A percentile compares a stretch with the other conserved stretches of the same genome.
phyloP scores from a whole-genome alignment of 306 rosid genomes.

The Sindora glabra region DNA sequence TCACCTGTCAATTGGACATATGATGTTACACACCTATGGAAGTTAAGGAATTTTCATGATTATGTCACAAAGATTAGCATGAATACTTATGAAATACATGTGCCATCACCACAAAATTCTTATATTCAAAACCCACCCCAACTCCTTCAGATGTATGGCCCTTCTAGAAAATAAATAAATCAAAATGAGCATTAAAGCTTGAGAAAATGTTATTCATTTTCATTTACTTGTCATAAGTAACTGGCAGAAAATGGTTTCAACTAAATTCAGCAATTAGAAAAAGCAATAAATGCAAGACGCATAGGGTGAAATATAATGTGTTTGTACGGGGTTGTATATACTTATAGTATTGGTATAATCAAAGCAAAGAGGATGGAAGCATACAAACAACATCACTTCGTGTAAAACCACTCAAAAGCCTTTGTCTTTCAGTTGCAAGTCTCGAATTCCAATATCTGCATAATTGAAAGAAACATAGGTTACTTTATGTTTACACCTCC shows the following conservation, averaged over 20 bases:
- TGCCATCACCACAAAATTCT: too few relatives aligned
- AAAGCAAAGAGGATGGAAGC: constrained; percentile 20
- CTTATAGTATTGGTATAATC: too few relatives aligned
- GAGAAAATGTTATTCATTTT: too few relatives aligned
- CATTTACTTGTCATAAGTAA: too few relatives aligned
- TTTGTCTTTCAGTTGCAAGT: constrained; percentile 87
- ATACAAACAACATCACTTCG: constrained; percentile 72
- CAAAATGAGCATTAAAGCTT: too few relatives aligned
- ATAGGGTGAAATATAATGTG: too few relatives aligned
- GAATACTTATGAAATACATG: too few relatives aligned
- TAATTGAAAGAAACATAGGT: constrained; percentile 11
- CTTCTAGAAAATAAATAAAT: too few relatives aligned
- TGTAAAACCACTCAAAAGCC: constrained; percentile 67
- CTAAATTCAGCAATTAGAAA: constrained; percentile 11
- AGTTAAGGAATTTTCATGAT: neutral
- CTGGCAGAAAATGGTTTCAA: too few relatives aligned
- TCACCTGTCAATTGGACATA: constrained; percentile 55
- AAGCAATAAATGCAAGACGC: neutral
- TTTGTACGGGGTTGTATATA: too few relatives aligned
- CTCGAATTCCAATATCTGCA: constrained; percentile 94
- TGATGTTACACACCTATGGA: constrained; percentile 6
- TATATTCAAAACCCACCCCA: too few relatives aligned
- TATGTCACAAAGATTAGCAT: constrained; percentile 1
- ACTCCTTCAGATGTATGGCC: too few relatives aligned
- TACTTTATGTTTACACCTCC: neutral